A percentile compares a stretch with the other conserved stretches of the same genome.
phyloP scores from a whole-genome alignment of 495 filamentous ascomycete genomes.

The Massariosphaeria phaeospora region DNA sequence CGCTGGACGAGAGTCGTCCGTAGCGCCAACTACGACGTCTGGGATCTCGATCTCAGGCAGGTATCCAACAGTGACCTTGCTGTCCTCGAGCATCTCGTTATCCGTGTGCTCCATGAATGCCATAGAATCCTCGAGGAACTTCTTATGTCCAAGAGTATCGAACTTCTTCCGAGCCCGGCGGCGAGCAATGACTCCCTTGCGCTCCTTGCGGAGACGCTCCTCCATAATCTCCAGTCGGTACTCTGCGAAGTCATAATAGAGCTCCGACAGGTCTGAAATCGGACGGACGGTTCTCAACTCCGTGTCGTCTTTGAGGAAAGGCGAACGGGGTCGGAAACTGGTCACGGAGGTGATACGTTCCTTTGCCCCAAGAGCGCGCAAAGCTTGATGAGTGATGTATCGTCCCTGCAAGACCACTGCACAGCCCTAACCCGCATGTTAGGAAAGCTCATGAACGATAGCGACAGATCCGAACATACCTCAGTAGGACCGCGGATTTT shows the following conservation, averaged over 20 bases:
- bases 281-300: constrained; percentile 62
- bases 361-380: constrained; percentile 56
- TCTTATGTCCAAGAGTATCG: constrained; percentile 42
- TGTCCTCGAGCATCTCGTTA: constrained; percentile 53
- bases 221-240: constrained; percentile 69
- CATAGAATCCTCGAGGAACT: constrained; percentile 49
- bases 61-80: constrained; percentile 48
- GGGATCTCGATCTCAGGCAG: constrained; percentile 42
- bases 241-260: constrained; percentile 66
- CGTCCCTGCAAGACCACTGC: constrained; percentile 66
- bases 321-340: constrained; percentile 59
- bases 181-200: constrained; percentile 34
- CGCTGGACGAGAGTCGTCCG: constrained; percentile 13
- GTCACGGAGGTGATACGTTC: constrained; percentile 72
- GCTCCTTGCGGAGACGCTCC: constrained; percentile 45
- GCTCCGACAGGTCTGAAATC: constrained; percentile 59
- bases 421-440: constrained; percentile 50
- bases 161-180: constrained; percentile 37
- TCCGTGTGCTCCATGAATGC: constrained; percentile 54
- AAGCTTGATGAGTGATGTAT: constrained; percentile 67
- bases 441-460: not conserved
- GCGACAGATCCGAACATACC: constrained; percentile 41
- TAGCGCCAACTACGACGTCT: constrained; percentile 28
- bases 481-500: constrained; percentile 65
- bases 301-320: constrained; percentile 59